phyloP scores from a whole-genome alignment of 192 early-diverging fungal species.

The Geranomyces variabilis region DNA sequence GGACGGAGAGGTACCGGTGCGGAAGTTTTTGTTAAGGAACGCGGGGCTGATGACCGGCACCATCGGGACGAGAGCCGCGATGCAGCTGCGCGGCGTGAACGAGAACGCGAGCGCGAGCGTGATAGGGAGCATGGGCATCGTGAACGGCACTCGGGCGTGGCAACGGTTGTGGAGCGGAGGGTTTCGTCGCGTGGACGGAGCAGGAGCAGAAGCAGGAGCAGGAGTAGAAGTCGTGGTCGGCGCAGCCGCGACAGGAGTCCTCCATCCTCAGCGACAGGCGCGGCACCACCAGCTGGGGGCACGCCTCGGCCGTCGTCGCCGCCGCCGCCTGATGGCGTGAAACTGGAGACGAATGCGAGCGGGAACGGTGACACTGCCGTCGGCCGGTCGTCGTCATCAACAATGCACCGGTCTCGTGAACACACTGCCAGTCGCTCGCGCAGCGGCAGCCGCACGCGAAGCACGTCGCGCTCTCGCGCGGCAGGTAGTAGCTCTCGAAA shows the following conservation, averaged over 20 bases:
- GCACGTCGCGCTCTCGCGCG: not conserved
- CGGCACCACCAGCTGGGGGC: not conserved
- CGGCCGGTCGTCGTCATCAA: not conserved
- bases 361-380: not conserved
- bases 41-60: not conserved
- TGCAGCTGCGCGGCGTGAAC: slow-evolving; percentile 1
- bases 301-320: too few relatives aligned
- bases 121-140: slow-evolving; percentile 11
- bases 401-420: not conserved
- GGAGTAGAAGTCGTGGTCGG: not conserved
- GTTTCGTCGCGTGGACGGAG: not conserved
- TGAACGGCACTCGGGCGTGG: not conserved
- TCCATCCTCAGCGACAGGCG: not conserved
- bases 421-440: not conserved
- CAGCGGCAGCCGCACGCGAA: slow-evolving; percentile 1
- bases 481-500: not conserved
- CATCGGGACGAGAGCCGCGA: not conserved
- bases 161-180: not conserved
- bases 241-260: not conserved
- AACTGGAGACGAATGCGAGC: not conserved
- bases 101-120: slow-evolving; percentile 11
- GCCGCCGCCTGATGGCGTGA: not conserved
- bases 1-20: not conserved
- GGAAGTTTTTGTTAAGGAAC: slow-evolving; percentile 19
- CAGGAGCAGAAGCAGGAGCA: not conserved